These are phyloP conservation scores for Oryza coarctata DNA, from an alignment of 176 grass and related monocot species.

Conservation along the genomic window DNA sequence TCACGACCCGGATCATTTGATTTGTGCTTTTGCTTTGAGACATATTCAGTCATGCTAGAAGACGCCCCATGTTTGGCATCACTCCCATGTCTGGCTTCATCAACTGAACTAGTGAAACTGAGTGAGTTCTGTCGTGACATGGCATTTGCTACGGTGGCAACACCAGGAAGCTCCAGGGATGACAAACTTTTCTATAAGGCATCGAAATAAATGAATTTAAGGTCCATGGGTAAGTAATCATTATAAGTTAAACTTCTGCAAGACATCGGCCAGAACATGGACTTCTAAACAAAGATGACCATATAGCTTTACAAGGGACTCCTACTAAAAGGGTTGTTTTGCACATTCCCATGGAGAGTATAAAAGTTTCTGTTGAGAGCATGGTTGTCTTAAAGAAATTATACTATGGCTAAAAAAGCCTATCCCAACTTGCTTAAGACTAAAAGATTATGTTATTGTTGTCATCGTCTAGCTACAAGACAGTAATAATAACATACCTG, in stretches of 20 bases:
- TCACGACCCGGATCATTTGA: constrained; percentile 72
- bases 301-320: not conserved
- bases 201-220: constrained; percentile 27
- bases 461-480: constrained; percentile 11
- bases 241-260: constrained; percentile 12
- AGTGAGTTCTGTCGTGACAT: constrained; percentile 58
- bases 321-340: not conserved
- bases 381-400: not conserved
- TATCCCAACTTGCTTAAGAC: too few relatives aligned
- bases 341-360: not conserved
- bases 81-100: constrained; percentile 37
- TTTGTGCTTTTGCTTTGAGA: constrained; percentile 63
- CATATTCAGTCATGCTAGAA: constrained; percentile 59
- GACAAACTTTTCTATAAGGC: constrained; percentile 89
- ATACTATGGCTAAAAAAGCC: too few relatives aligned
- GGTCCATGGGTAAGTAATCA: not conserved
- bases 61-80: constrained; percentile 38
- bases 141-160: constrained; percentile 67
- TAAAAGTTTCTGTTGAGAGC: not conserved
- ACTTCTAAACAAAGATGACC: not conserved
- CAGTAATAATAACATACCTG: constrained; percentile 60
- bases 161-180: constrained; percentile 85
- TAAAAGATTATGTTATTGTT: too few relatives aligned
- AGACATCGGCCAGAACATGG: not conserved
- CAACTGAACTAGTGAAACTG: constrained; percentile 56